Percentiles rank a stretch among this genome's conserved stretches.
Evolutionary conservation across 129 eudicot genomes (phyloP).

Genomic region (Flaveria ramosissima): DNA sequence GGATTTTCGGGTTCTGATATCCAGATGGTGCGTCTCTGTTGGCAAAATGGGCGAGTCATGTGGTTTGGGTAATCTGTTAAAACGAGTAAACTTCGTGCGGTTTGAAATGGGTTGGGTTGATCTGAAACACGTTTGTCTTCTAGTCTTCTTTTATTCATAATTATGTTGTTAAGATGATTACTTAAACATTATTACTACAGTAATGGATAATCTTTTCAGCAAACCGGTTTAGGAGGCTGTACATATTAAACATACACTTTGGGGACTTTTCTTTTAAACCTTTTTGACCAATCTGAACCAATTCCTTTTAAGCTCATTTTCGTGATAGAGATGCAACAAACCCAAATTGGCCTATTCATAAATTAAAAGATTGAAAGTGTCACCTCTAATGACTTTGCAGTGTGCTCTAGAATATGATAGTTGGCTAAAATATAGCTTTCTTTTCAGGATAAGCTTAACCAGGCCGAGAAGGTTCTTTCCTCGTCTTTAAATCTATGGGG

Average conservation of each 20-base stretch:
- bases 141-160: background rate
- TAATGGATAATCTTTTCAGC: background rate
- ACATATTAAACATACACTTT: background rate
- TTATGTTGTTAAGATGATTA: background rate
- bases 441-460: constrained; percentile 62
- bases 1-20: constrained; percentile 74
- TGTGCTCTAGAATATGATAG: constrained; percentile 8
- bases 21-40: constrained; percentile 50
- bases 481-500: constrained; percentile 71
- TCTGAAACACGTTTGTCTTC: background rate
- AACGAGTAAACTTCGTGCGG: background rate
- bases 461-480: constrained; percentile 66
- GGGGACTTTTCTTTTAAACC: background rate
- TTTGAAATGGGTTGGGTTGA: background rate
- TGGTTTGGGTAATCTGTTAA: constrained; percentile 1
- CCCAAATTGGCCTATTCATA: background rate
- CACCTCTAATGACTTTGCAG: background rate
- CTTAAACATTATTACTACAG: background rate
- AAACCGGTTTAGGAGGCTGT: background rate
- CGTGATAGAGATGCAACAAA: background rate
- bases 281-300: background rate
- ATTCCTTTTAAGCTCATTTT: background rate
- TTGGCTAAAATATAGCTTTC: constrained; percentile 15
- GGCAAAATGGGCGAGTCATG: background rate
- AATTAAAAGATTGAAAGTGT: background rate